phyloP scores from a whole-genome alignment of 78 protist genomes.

The Paulinella micropora region DNA sequence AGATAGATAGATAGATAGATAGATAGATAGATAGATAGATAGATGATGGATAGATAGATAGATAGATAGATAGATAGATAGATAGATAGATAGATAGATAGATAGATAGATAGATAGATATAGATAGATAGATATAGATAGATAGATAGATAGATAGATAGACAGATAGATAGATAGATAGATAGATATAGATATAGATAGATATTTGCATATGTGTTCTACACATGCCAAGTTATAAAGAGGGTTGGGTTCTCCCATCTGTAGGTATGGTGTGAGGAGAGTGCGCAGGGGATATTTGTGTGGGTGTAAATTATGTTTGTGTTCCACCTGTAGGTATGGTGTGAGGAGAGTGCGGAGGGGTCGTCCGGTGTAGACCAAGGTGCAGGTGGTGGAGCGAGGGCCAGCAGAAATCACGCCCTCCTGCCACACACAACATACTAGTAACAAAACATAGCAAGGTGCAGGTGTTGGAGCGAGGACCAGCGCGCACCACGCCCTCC shows the following conservation, averaged over 20 bases:
- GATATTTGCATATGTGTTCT: background rate
- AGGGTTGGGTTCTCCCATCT: background rate
- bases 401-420: too few species aligned
- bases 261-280: background rate
- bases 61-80: background rate
- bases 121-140: background rate
- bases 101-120: background rate
- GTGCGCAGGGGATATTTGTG: background rate
- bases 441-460: background rate
- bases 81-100: background rate
- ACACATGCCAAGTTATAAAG: background rate
- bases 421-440: background rate
- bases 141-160: background rate
- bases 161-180: background rate
- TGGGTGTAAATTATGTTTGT: background rate
- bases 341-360: background rate
- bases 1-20: too few species aligned
- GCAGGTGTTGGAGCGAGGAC: too few species aligned
- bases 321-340: background rate
- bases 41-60: background rate
- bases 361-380: slow-evolving; percentile 23
- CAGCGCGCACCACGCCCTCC: too few species aligned
- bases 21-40: background rate
- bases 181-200: background rate
- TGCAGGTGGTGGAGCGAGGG: slow-evolving; percentile 11